Percentiles rank a stretch among this genome's conserved stretches.
phyloP scores from a whole-genome alignment of 2,329 filamentous ascomycete genomes.

The Venturia oleaginea region DNA sequence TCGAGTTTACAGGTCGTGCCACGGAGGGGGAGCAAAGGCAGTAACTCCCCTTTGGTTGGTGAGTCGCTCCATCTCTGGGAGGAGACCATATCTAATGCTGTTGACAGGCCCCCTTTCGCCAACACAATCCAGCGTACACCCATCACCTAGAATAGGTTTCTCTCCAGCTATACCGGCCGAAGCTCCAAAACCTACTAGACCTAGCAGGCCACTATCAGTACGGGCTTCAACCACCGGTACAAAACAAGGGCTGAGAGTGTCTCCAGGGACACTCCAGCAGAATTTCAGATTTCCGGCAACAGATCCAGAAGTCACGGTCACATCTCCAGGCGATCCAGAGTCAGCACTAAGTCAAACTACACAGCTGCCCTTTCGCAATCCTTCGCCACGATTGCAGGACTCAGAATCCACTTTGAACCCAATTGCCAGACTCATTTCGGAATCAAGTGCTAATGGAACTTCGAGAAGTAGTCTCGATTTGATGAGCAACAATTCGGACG shows the following conservation, averaged over 20 bases:
- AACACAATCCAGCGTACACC: background rate
- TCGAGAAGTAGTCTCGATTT: conserved; percentile 90
- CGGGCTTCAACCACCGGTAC: conserved; percentile 18
- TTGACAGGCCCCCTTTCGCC: background rate
- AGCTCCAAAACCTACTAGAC: conserved; percentile 7
- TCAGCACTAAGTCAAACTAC: conserved; percentile 14
- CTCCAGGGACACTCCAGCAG: conserved; percentile 34
- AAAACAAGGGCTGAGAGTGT: conserved; percentile 28
- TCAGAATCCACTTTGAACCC: conserved; percentile 42
- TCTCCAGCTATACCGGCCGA: background rate
- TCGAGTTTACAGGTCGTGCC: conserved; percentile 71
- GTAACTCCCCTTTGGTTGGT: conserved; percentile 17
- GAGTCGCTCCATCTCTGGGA: conserved; percentile 19
- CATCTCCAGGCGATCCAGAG: conserved; percentile 10
- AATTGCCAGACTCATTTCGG: conserved; percentile 62
- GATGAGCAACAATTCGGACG: conserved; percentile 86
- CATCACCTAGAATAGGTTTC: background rate
- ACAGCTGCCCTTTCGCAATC: conserved; percentile 18
- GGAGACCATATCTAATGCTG: background rate
- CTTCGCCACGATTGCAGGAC: conserved; percentile 27
- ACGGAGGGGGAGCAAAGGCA: conserved; percentile 23
- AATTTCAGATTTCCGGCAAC: conserved; percentile 50
- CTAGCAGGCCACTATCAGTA: background rate
- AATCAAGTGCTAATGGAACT: conserved; percentile 67
- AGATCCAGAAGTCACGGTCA: background rate